Evolutionary conservation across 1,139 yeast genomes (phyloP), one percentile per base, ranked within the genome.

Genomic region (Barnettozyma hawaiiensis): DNA sequence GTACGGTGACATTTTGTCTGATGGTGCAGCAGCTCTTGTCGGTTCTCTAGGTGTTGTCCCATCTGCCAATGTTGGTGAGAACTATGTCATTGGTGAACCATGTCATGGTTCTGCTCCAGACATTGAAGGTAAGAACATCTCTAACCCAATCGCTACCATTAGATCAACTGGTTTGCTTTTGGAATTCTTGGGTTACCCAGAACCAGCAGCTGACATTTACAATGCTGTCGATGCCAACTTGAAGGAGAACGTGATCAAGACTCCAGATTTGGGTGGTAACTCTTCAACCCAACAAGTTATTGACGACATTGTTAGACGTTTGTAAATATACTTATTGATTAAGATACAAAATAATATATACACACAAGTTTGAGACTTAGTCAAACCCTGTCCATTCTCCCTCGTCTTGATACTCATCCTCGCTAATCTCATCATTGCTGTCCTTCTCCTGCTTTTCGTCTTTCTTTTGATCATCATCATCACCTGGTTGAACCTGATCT

Each of bases 101-200:
- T 90, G 97, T 65, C 98, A 92, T 68, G 98, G 98, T 48, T 85
- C 96, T 47, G 98, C 98, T 45, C 98, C 98, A 44, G 98, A 92
- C 65, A 92, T 92, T 53, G 96, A 89, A 64, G 98, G 98, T 57
- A 80, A 77, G 65, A 94, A 85, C 57, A 90, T 92, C 61, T 79
- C 97, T 47, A 92, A 92, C 76, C 98, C 98, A 53, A 81, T 92
- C 61, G 98, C 98, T 44, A 92, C 97, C 39, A 90, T 92, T 63
- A 83, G 98, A 71, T 92, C 97, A 23, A 82, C 97, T 46, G 98
- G 97, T 45, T 75, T 92, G 63, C 85, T 94, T 96, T 78, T 92
- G 66, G 97, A 92, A 69, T 90, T 90, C 72, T 79, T 92, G 80
- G 98, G 98, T 47, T 76, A 82, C 70, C 70, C 87, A 39, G 79